A percentile compares a stretch with the other conserved stretches of the same genome.
Conservation (phyloP, 2,329 filamentous ascomycete species). For the Xylogone sp. region DNA sequence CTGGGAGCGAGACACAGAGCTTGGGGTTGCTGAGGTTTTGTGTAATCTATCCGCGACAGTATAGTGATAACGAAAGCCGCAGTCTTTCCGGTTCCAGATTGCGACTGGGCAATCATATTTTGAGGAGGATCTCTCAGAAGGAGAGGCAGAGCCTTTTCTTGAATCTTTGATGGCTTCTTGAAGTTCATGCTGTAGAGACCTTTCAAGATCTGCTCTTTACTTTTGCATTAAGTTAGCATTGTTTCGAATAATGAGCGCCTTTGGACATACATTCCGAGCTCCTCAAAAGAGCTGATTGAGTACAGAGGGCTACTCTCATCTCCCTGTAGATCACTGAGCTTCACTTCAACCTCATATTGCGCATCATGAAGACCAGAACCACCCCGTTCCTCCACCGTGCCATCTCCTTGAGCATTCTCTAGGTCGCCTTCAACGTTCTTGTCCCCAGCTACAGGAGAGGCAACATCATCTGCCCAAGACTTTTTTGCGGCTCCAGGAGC, state of each 20-base stretch:
- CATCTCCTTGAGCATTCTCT: slow-evolving; percentile 38
- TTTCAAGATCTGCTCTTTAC: slow-evolving; percentile 64
- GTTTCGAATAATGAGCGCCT: neutral
- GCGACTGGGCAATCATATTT: slow-evolving; percentile 98
- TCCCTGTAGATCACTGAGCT: slow-evolving; percentile 82
- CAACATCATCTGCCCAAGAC: slow-evolving; percentile 39
- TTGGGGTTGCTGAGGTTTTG: slow-evolving; percentile 67
- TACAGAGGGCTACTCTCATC: slow-evolving; percentile 85
- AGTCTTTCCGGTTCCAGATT: slow-evolving; percentile 97
- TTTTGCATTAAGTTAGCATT: slow-evolving; percentile 21
- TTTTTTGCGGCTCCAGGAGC: slow-evolving; percentile 9
- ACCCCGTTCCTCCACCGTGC: slow-evolving; percentile 33
- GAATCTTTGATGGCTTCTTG: slow-evolving; percentile 94
- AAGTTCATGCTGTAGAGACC: slow-evolving; percentile 82
- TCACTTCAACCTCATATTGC: slow-evolving; percentile 86
- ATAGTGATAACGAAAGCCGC: slow-evolving; percentile 94
- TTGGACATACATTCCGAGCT: slow-evolving; percentile 72
- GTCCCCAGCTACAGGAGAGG: slow-evolving; percentile 17
- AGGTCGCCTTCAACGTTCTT: slow-evolving; percentile 8
- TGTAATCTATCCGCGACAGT: slow-evolving; percentile 78
- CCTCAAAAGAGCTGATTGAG: slow-evolving; percentile 78
- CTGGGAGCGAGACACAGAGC: slow-evolving; percentile 87
- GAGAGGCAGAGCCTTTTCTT: slow-evolving; percentile 88
- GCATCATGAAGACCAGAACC: slow-evolving; percentile 63
- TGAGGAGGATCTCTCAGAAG: slow-evolving; percentile 81